Conservation (phyloP, 768 basidiomycete species). For the Leccinum pellstonianum region DNA sequence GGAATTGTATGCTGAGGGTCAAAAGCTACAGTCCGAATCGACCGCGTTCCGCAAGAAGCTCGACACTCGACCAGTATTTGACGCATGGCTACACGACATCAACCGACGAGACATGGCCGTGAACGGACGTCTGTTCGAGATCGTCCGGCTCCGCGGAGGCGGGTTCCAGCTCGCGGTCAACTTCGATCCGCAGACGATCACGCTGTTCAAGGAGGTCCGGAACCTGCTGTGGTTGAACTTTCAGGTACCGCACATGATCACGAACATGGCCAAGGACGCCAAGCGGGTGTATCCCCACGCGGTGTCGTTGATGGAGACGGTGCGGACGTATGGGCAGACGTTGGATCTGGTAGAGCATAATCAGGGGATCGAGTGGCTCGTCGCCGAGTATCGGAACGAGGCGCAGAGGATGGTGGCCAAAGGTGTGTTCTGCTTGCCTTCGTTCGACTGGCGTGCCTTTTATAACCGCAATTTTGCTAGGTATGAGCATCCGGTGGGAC, state of each 20-base stretch:
- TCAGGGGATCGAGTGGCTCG: slow-evolving; percentile 89
- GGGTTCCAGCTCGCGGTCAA: slow-evolving; percentile 90
- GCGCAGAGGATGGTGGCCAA: slow-evolving; percentile 89
- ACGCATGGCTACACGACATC: slow-evolving; percentile 97
- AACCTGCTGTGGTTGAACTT: slow-evolving; percentile 80
- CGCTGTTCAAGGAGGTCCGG: slow-evolving; percentile 95
- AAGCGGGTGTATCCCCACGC: slow-evolving; percentile 98
- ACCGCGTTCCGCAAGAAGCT: slow-evolving; percentile 93
- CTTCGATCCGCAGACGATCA: slow-evolving; percentile 98
- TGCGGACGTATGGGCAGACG: slow-evolving; percentile 96
- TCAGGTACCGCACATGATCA: slow-evolving; percentile 90
- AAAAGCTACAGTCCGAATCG: slow-evolving; percentile 91
- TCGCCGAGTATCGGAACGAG: slow-evolving; percentile 92
- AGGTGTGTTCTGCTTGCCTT: slow-evolving; percentile 51
- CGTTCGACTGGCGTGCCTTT: background rate
- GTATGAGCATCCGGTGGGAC: slow-evolving; percentile 97
- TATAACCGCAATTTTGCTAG: slow-evolving; percentile 38
- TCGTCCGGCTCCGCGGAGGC: slow-evolving; percentile 70
- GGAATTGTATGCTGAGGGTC: slow-evolving; percentile 99
- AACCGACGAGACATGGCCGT: slow-evolving; percentile 90
- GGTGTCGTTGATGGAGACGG: slow-evolving; percentile 97
- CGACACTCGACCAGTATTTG: slow-evolving; percentile 90
- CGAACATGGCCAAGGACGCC: slow-evolving; percentile 98
- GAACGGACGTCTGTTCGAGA: slow-evolving; percentile 90
- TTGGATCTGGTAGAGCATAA: slow-evolving; percentile 88